Percentiles rank a stretch among this genome's conserved stretches.
Conservation (phyloP, 371 early-diverging fungal genomes). For the Mucor lusitanicus region DNA sequence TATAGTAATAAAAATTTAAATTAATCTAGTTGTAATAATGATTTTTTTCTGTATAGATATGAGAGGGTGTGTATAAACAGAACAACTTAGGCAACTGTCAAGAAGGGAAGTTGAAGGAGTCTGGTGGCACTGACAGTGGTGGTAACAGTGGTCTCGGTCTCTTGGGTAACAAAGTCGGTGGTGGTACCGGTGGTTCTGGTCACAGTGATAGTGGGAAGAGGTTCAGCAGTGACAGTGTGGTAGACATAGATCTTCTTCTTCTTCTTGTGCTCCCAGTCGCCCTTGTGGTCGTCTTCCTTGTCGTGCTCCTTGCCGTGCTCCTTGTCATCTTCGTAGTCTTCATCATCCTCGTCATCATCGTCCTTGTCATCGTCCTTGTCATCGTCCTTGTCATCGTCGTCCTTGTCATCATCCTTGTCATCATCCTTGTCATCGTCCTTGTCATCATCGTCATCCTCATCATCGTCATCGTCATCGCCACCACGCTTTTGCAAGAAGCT, state of each 20-base stretch:
- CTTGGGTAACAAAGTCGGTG: not conserved
- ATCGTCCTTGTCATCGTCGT: conserved; percentile 11
- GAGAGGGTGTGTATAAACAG: not conserved
- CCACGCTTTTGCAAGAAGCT: conserved; percentile 3
- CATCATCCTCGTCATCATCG: conserved; percentile 5
- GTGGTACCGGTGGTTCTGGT: not conserved
- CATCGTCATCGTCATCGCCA: not conserved
- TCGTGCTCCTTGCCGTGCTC: not conserved
- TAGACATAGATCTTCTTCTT: conserved; percentile 8
- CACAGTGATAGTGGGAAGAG: not conserved
- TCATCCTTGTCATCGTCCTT: conserved; percentile 3
- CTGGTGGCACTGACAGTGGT: not conserved
- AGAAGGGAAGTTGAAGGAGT: conserved; percentile 9
- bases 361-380: conserved; percentile 2
- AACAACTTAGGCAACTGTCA: conserved; percentile 9
- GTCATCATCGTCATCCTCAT: conserved; percentile 11
- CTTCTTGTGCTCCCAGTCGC: not conserved
- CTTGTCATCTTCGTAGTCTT: conserved; percentile 8
- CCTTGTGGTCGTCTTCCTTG: not conserved
- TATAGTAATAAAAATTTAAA: conserved; percentile 4
- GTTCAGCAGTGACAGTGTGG: conserved; percentile 6
- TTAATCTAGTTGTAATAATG: conserved; percentile 4
- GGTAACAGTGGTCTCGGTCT: not conserved
- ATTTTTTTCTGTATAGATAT: not conserved
- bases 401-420: not conserved